Evolutionary conservation across 345 rosid genomes (phyloP), one percentile per base, ranked within the genome.

Genomic region (Eutrema heterophyllum): DNA sequence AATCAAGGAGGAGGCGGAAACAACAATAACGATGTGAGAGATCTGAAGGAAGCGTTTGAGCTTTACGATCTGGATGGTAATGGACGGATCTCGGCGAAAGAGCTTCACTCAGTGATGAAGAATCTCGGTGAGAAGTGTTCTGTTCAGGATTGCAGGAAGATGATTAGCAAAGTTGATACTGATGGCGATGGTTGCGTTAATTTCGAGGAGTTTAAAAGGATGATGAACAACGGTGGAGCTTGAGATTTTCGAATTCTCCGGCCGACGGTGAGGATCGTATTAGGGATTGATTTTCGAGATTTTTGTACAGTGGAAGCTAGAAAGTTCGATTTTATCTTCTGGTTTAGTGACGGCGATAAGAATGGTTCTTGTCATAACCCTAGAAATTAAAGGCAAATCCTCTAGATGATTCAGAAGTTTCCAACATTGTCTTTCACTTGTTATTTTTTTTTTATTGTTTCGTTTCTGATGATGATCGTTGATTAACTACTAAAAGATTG

Each of bases 171-270:
- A 56, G 99, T 91, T 15, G 99, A 95, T 59, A 68, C 66, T 59
- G 97, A 95, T 72, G 99, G 99, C 24, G 99, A 95, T 16, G 99
- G 97, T 30, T 83, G 81, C 46, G 99, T 95, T 48, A 89, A 95
- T 52, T 95, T 95, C 44, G 90, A 91, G 68, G 99, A 95, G 92
- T 95, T 95, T 36, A 91, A 89, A 88, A 65, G 54, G 84, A 95
- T 95, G 99, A 95, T 95, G 99, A 72, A 15, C 16, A 29, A 64
- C 29, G 53, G n/a, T 8, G 52, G 71, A 10, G 53, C 46, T 15
- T 70, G 46, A 58, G 2, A 6, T 4, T 5, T 27, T 62, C 26
- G 4, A n/a, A 3, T 16, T 46, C 24, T 21, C n/a, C 6, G 43
- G 14, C 18, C 30, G 45, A 58, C 30, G 64, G 64, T 18, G 46